A percentile compares a stretch with the other conserved stretches of the same genome.
These are phyloP conservation scores for Yarrowia bubula DNA, from an alignment of 805 yeast species.

Conservation along the genomic window DNA sequence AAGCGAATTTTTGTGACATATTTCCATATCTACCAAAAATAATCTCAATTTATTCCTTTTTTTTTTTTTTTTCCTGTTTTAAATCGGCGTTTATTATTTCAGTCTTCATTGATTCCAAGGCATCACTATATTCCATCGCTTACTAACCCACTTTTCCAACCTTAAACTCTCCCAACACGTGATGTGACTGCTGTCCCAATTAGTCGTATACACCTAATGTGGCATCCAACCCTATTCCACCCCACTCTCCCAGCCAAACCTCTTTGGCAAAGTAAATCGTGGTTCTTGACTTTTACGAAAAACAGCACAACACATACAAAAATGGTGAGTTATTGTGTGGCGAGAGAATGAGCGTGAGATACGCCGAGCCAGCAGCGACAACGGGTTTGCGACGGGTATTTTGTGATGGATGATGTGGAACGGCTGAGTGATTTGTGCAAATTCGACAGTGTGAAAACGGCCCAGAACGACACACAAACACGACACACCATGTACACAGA, in stretches of 20 bases:
- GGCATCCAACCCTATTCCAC: constrained; percentile 24
- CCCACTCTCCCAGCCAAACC: constrained; percentile 23
- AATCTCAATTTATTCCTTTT: no score
- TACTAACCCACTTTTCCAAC: background rate
- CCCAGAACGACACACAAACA: background rate
- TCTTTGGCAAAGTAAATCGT: constrained; percentile 5
- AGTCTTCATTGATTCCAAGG: no score
- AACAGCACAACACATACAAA: constrained; percentile 28
- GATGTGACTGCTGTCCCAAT: constrained; percentile 21
- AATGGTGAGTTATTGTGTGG: constrained; percentile 16
- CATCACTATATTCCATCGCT: background rate
- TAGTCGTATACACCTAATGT: background rate
- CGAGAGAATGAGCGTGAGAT: background rate
- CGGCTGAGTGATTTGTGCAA: no score
- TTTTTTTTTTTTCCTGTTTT: background rate
- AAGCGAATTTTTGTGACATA: no score
- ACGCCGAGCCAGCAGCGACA: background rate
- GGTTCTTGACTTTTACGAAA: constrained; percentile 4
- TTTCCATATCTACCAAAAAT: no score
- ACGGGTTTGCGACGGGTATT: background rate
- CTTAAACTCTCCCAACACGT: background rate
- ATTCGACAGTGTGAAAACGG: background rate
- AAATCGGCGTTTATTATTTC: no score
- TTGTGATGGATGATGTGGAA: background rate
- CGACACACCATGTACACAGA: background rate